A percentile compares a stretch with the other conserved stretches of the same genome.
These are phyloP conservation scores for Multifurca ochricompacta DNA, from an alignment of 768 basidiomycete species.

Conservation along the genomic window DNA sequence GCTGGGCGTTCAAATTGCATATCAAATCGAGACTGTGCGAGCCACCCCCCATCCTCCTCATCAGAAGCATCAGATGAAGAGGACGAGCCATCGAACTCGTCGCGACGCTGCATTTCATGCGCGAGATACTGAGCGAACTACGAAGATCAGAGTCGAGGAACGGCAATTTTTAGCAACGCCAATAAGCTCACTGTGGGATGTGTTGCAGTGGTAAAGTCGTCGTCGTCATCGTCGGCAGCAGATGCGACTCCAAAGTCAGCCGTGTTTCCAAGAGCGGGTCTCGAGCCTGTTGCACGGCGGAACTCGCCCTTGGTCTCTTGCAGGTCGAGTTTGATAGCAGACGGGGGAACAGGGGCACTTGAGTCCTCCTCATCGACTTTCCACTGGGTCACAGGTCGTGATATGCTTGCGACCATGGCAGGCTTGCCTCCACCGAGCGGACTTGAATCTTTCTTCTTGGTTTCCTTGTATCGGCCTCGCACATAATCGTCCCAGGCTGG, in stretches of 20 bases:
- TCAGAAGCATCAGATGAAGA: conserved; percentile 42
- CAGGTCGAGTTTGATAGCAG: conserved; percentile 12
- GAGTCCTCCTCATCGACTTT: conserved; percentile 55
- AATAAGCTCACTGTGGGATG: conserved; percentile 38
- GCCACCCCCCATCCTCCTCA: conserved; percentile 71
- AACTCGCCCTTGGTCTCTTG: conserved; percentile 49
- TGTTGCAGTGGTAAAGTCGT: conserved; percentile 36
- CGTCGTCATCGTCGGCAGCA: conserved; percentile 38
- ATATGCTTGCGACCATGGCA: conserved; percentile 30
- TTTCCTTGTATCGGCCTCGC: conserved; percentile 74
- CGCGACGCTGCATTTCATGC: conserved; percentile 60
- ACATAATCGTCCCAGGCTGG: conserved; percentile 89
- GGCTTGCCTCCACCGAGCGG: conserved; percentile 86
- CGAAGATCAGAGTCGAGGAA: neutral
- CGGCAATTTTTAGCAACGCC: neutral
- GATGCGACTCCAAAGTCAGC: conserved; percentile 57
- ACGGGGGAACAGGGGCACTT: neutral
- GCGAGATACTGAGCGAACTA: conserved; percentile 79
- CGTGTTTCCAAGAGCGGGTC: conserved; percentile 41
- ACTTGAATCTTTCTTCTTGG: conserved; percentile 71
- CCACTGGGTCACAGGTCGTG: conserved; percentile 37
- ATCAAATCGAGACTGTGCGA: conserved; percentile 68
- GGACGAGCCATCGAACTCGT: conserved; percentile 45
- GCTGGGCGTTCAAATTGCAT: conserved; percentile 24
- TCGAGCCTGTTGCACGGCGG: conserved; percentile 37